Evolutionary conservation across 129 eudicot genomes (phyloP).

Genomic region (Flaveria sonorensis): DNA sequence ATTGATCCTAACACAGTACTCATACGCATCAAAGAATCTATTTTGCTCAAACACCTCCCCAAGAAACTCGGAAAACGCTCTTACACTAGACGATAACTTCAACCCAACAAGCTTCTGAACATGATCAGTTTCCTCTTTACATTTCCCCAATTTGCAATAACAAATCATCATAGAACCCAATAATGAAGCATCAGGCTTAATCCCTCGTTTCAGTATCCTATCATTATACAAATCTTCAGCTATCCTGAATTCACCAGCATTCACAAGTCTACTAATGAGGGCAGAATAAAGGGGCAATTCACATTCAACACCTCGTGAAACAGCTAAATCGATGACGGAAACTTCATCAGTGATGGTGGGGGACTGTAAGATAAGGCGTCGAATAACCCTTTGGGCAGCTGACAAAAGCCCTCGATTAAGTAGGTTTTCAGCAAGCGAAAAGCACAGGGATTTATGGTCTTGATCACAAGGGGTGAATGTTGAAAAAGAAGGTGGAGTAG

Average conservation of each 20-base stretch:
- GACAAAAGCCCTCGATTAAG: constrained; percentile 43
- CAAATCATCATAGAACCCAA: constrained; percentile 57
- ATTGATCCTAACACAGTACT: constrained; percentile 40
- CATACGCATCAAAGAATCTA: constrained; percentile 50
- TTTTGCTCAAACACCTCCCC: constrained; percentile 33
- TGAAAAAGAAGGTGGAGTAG: constrained; percentile 22
- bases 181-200: constrained; percentile 27
- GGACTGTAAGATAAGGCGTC: constrained; percentile 43
- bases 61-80: constrained; percentile 33
- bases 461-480: constrained; percentile 11
- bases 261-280: constrained; percentile 44
- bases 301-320: constrained; percentile 42
- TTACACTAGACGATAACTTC: constrained; percentile 23
- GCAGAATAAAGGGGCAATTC: constrained; percentile 38
- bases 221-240: constrained; percentile 51
- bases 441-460: constrained; percentile 46
- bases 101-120: constrained; percentile 39
- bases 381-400: constrained; percentile 52
- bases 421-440: constrained; percentile 48
- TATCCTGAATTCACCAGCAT: constrained; percentile 42
- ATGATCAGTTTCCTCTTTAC: constrained; percentile 48
- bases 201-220: constrained; percentile 40
- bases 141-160: constrained; percentile 51
- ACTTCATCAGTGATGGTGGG: constrained; percentile 39
- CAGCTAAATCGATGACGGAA: constrained; percentile 47